A percentile compares a stretch with the other conserved stretches of the same genome.
Conservation (phyloP, 441 rosid species). For the Eutrema salsugineum region DNA sequence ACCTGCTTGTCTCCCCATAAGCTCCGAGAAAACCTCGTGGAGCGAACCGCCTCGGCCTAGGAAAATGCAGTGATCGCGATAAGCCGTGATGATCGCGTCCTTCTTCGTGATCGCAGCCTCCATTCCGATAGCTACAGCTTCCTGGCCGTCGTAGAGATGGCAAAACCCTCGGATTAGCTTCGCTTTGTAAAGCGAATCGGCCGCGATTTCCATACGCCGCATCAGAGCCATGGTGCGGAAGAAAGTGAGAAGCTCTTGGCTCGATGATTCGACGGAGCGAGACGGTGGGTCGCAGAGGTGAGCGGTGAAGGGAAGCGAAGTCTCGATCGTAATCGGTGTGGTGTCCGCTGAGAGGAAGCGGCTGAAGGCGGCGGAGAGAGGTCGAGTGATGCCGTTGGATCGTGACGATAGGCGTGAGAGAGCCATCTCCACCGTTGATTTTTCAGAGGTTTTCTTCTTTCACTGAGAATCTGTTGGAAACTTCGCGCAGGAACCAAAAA, state of each 20-base stretch:
- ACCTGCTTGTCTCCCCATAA: slow-evolving; percentile 82
- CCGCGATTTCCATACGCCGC: slow-evolving; percentile 93
- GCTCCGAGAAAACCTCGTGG: slow-evolving; percentile 67
- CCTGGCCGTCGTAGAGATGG: slow-evolving; percentile 91
- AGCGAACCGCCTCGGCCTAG: slow-evolving; percentile 80
- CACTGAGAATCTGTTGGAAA: background rate
- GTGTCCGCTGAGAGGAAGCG: slow-evolving; percentile 67
- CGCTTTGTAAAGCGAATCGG: slow-evolving; percentile 94
- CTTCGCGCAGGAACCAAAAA: background rate
- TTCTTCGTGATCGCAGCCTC: slow-evolving; percentile 82
- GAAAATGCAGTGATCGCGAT: slow-evolving; percentile 83
- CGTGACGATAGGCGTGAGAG: background rate
- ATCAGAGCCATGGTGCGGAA: slow-evolving; percentile 78
- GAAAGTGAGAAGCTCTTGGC: slow-evolving; percentile 61
- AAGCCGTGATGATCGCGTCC: slow-evolving; percentile 78
- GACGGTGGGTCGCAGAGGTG: slow-evolving; percentile 76
- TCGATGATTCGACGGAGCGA: slow-evolving; percentile 57
- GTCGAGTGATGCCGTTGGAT: background rate
- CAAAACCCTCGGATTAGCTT: slow-evolving; percentile 93
- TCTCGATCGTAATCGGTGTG: slow-evolving; percentile 67
- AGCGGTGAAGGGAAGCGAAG: slow-evolving; percentile 74
- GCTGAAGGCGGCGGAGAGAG: slow-evolving; percentile 31
- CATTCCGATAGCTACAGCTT: slow-evolving; percentile 90
- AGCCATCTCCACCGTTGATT: slow-evolving; percentile 16
- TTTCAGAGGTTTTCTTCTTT: background rate